Conservation (phyloP, 2,329 filamentous ascomycete genomes). For the Cladorrhinum sp. region DNA sequence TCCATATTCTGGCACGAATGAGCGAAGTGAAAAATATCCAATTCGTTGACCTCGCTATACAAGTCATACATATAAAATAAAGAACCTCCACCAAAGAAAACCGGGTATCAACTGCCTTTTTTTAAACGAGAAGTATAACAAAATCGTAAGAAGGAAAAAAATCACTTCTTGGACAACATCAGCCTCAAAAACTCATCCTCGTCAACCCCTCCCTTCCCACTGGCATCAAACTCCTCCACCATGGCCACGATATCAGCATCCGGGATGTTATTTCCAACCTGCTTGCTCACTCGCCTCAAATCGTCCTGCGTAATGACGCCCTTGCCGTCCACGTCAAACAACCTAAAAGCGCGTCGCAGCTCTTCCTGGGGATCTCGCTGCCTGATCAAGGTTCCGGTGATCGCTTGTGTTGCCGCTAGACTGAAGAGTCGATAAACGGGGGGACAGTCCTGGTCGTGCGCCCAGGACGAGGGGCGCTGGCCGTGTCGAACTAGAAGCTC, state of each 20-base stretch:
- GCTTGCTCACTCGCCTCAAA: conserved; percentile 79
- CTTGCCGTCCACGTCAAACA: conserved; percentile 92
- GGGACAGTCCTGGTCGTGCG: conserved; percentile 50
- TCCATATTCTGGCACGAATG: too few relatives aligned
- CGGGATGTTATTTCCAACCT: conserved; percentile 87
- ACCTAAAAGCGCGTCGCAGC: conserved; percentile 82
- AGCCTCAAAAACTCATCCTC: conserved; percentile 68
- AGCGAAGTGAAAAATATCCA: background rate
- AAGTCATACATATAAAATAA: background rate
- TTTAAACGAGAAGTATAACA: background rate
- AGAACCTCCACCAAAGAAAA: background rate
- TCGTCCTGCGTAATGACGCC: conserved; percentile 88
- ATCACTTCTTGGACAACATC: conserved; percentile 43
- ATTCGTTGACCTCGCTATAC: background rate
- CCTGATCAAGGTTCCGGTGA: conserved; percentile 77
- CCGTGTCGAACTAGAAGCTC: conserved; percentile 78
- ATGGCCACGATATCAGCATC: conserved; percentile 92
- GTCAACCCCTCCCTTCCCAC: conserved; percentile 79
- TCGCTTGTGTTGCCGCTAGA: conserved; percentile 67
- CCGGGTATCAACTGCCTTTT: background rate
- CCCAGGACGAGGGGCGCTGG: conserved; percentile 62
- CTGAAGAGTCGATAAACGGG: conserved; percentile 70
- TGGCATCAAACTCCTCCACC: conserved; percentile 97
- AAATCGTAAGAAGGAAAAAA: background rate
- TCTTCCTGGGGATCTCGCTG: conserved; percentile 86